Base-by-base conservation (phyloP, 495 filamentous ascomycete species). In the Alectoria sarmentosa region DNA sequence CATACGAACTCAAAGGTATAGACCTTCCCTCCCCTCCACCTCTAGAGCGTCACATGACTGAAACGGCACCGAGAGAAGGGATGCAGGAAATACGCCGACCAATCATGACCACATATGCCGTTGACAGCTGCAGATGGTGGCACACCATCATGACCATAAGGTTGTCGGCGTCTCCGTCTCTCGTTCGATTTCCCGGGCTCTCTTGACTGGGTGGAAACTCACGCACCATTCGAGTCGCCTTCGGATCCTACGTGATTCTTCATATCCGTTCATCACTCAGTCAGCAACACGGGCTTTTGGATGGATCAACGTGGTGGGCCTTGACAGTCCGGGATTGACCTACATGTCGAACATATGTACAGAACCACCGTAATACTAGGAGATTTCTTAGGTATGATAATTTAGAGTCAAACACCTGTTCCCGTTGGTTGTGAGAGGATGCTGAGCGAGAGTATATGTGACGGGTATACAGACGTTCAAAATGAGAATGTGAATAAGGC, bases 41-140 rank as follows among this genome's bases (percentile, higher is more conserved):
- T 58, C 30, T 34, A 11, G 36, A 38, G 28, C 23, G 58, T 69
- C 67, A 69, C 64, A 69, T 69, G 67, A 69, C 60, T 39, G n/a
- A 57, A 60, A 56, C 10, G 64, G 37, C 55, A 62, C 67, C 67
- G 61, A 69, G 34, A 52, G 56, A 58, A 48, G 48, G 66, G 57
- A 60, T 37, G 44, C 36, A 41, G 28, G 42, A 58, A 36, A n/a
- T 62, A 28, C 8, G 61, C 26, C 46, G 28, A 41, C 63, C 57
- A 65, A 65, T 65, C n/a, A 32, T 3, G 56, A 32, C 63, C 42
- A 60, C 13, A 21, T 34, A 32, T 39, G 41, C 30, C 41, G n/a
- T 59, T 64, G 62, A 59, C 26, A 26, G 21, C 42, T 59, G 32
- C 28, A 37, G 38, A 28, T 64, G 30, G 63, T 58, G 56, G 32